Base-by-base conservation (phyloP, 768 basidiomycete genomes). In the Leccinum variicolor region DNA sequence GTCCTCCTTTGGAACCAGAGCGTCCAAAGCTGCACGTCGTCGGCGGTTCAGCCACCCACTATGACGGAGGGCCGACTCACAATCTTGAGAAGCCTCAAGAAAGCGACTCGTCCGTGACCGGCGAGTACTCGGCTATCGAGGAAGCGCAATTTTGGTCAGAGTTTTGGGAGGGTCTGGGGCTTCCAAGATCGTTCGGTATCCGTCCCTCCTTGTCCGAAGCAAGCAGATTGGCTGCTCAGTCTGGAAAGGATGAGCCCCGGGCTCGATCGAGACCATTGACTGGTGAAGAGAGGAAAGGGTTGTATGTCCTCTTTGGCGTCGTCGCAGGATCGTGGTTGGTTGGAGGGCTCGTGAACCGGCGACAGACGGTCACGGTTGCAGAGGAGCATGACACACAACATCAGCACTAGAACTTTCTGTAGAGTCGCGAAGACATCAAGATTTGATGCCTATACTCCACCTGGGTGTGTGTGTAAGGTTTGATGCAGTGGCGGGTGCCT, bases 11-110 rank as follows among this genome's bases (percentile, higher is more conserved):
- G 8, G 61, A 72, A 31, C 61, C 61, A 1, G 67, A 54, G 43
- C 66, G 56, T 21, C 83, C 82, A 45, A 83, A 83, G 66, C 70
- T 86, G 55, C 69, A 81, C 39, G 77, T 83, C 50, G 76, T 84
- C 39, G 73, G 79, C 10, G 79, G 79, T 2, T 72, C 77, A 2
- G 70, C 71, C 21, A 80, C 79, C 8, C 80, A 81, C 60, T 73
- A 70, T 26, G 78, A 72, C 56, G 83, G 77, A 25, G 81, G 79
- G 4, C 81, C 82, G 28, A 74, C 73, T 6, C 67, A 81, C 54
- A 78, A 73, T 43, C 68, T 78, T 17, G 76, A 73, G 55, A 62
- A 61, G 43, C 64, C 58, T 6, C 56, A 50, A 11, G 67, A 66
- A 19, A 52, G 26, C 8, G 57, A 23, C 10, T 29, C 55, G 9